Percentiles rank a stretch among this genome's conserved stretches.
These are phyloP conservation scores for Begonia masoniana DNA, from an alignment of 306 rosid species.

Conservation along the genomic window DNA sequence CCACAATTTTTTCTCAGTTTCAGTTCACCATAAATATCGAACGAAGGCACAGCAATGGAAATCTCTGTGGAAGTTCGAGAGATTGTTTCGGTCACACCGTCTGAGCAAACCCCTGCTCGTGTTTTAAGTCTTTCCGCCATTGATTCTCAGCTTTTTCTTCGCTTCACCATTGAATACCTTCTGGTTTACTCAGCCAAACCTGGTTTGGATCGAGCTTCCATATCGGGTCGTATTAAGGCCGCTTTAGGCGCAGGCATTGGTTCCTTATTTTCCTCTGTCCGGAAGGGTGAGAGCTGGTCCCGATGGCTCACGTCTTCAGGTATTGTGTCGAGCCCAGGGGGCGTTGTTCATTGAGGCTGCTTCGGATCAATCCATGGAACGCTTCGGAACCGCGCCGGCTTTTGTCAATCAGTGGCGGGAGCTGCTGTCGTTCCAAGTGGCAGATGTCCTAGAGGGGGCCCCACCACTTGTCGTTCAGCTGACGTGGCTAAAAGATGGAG, in stretches of 20 bases:
- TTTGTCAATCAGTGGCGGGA: slow-evolving; percentile 47
- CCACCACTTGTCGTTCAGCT: slow-evolving; percentile 70
- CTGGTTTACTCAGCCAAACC: slow-evolving; percentile 30
- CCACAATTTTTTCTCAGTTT: too few relatives aligned
- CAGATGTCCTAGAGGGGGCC: slow-evolving; percentile 68
- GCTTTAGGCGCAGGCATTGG: slow-evolving; percentile 56
- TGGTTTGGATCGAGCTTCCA: slow-evolving; percentile 14
- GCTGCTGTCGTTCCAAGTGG: slow-evolving; percentile 40
- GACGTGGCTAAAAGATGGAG: slow-evolving; percentile 72
- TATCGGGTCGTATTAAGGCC: slow-evolving; percentile 23
- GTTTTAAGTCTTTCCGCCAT: slow-evolving; percentile 52
- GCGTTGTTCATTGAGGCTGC: slow-evolving; percentile 59
- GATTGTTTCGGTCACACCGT: slow-evolving; percentile 39
- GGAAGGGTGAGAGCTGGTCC: slow-evolving; percentile 42
- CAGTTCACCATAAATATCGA: background rate
- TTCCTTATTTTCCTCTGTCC: slow-evolving; percentile 56
- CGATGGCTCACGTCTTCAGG: slow-evolving; percentile 40
- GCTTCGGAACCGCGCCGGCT: slow-evolving; percentile 45
- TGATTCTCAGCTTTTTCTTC: slow-evolving; percentile 85
- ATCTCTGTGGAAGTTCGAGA: slow-evolving; percentile 41
- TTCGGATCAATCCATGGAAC: slow-evolving; percentile 22
- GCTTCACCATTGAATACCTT: slow-evolving; percentile 78
- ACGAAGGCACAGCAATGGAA: slow-evolving; percentile 21
- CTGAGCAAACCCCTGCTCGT: slow-evolving; percentile 48
- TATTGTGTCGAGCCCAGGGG: slow-evolving; percentile 58